Percentiles rank a stretch among this genome's conserved stretches.
Evolutionary conservation across 805 yeast genomes (phyloP).

Genomic region (Nakazawaea ernobii): DNA sequence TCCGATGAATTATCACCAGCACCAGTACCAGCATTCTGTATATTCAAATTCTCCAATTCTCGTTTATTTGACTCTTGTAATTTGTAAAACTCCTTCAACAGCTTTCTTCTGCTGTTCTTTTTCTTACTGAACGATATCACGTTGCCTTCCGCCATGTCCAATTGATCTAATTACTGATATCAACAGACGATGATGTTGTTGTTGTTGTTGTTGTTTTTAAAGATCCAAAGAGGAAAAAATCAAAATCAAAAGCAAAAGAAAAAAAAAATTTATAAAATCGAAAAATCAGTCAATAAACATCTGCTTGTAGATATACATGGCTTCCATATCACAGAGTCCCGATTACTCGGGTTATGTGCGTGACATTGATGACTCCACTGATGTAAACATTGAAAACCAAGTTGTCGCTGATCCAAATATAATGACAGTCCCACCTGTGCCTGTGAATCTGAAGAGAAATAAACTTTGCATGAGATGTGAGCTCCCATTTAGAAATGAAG

Average conservation of each 20-base stretch:
- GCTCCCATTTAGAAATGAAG: conserved; percentile 1
- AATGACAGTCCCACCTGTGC: not conserved
- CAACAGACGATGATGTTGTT: too few relatives aligned
- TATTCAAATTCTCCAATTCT: conserved; percentile 14
- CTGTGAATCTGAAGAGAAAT: not conserved
- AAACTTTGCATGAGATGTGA: conserved; percentile 8
- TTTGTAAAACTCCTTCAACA: conserved; percentile 36
- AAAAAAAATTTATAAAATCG: too few relatives aligned
- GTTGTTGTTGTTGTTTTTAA: too few relatives aligned
- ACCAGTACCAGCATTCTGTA: not conserved
- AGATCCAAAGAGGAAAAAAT: too few relatives aligned
- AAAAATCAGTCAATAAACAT: too few relatives aligned
- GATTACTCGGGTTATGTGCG: too few relatives aligned
- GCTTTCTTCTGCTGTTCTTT: conserved; percentile 27
- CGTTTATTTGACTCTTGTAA: conserved; percentile 24
- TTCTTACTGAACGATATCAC: conserved; percentile 7
- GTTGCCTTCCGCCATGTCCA: not conserved
- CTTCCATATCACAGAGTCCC: too few relatives aligned
- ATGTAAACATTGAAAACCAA: too few relatives aligned
- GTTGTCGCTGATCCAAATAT: not conserved
- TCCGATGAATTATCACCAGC: not conserved
- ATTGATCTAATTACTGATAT: too few relatives aligned
- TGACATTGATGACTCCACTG: too few relatives aligned
- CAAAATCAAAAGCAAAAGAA: too few relatives aligned
- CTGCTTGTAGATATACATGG: too few relatives aligned